Conservation (phyloP, 2,329 filamentous ascomycete species). For the Pseudocercospora eumusae region DNA sequence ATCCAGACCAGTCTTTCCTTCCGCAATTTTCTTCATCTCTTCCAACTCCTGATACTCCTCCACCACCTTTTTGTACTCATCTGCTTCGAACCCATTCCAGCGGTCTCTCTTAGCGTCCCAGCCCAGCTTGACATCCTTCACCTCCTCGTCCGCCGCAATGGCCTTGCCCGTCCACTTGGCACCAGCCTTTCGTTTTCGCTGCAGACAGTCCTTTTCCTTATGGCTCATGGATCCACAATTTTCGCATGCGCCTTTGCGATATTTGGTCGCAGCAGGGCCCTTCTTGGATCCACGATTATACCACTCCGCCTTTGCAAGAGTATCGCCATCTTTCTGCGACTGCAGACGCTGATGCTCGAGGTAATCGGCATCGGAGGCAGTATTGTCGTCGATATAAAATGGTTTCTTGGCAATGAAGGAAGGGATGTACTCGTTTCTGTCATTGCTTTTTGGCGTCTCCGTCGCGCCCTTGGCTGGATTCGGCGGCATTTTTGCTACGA, state of each 20-base stretch:
- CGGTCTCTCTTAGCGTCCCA: slow-evolving; percentile 98
- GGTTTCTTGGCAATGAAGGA: slow-evolving; percentile 97
- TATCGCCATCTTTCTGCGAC: slow-evolving; percentile 62
- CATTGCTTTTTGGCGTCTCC: slow-evolving; percentile 68
- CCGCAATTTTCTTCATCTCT: slow-evolving; percentile 59
- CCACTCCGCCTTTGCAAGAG: slow-evolving; percentile 72
- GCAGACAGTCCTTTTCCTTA: slow-evolving; percentile 90
- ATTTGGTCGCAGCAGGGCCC: slow-evolving; percentile 88
- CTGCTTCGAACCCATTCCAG: slow-evolving; percentile 96
- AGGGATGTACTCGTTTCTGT: slow-evolving; percentile 97
- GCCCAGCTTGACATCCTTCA: slow-evolving; percentile 82
- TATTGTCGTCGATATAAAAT: slow-evolving; percentile 86
- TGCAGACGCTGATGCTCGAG: slow-evolving; percentile 93
- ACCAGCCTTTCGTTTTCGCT: slow-evolving; percentile 81
- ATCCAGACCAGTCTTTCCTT: slow-evolving; percentile 42
- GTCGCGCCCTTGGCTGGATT: slow-evolving; percentile 59
- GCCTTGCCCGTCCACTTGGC: slow-evolving; percentile 90
- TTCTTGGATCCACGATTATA: slow-evolving; percentile 81
- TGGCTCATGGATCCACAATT: slow-evolving; percentile 98
- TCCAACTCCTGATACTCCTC: slow-evolving; percentile 88
- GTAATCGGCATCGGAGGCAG: slow-evolving; percentile 73
- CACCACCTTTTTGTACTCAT: slow-evolving; percentile 82
- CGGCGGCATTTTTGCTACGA: slow-evolving; percentile 42
- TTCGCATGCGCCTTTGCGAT: slow-evolving; percentile 95
- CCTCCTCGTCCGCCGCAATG: slow-evolving; percentile 86